phyloP scores from a whole-genome alignment of 1,284 basidiomycete genomes.

The Marasmius tenuissimus region DNA sequence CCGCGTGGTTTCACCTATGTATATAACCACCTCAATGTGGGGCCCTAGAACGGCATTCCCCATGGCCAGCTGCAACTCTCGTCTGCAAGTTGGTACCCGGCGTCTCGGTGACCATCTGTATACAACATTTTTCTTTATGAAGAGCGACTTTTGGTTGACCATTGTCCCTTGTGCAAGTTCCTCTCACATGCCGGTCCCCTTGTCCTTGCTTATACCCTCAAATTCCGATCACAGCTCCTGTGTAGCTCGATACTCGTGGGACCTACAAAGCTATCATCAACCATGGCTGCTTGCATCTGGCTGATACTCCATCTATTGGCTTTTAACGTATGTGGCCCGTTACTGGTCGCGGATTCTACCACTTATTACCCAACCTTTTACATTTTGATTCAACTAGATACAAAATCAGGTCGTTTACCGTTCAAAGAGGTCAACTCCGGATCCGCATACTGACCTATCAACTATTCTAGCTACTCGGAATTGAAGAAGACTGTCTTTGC shows the following conservation, averaged over 20 bases:
- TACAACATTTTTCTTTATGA: constrained; percentile 2
- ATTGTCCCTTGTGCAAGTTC: background rate
- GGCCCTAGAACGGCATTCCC: too few relatives aligned
- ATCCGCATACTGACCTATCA: too few relatives aligned
- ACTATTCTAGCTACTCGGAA: constrained; percentile 10
- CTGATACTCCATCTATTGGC: constrained; percentile 2
- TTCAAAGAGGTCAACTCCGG: background rate
- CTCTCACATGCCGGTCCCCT: too few relatives aligned
- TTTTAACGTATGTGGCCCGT: background rate
- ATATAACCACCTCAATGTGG: too few relatives aligned
- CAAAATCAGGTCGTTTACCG: background rate
- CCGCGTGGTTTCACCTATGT: too few relatives aligned
- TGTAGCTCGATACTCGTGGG: background rate
- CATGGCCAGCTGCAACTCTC: too few relatives aligned
- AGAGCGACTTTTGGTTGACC: background rate
- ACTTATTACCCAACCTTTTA: too few relatives aligned
- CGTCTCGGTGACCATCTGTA: background rate
- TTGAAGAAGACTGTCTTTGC: constrained; percentile 34
- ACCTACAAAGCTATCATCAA: background rate
- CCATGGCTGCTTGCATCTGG: background rate
- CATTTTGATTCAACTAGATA: background rate
- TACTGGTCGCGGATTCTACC: too few relatives aligned
- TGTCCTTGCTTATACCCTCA: background rate
- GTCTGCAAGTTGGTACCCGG: background rate
- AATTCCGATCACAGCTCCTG: background rate